Evolutionary conservation across 2,329 filamentous ascomycete species (phyloP), one percentile per base, ranked within the genome.

Genomic region (Alternaria incomplexa): DNA sequence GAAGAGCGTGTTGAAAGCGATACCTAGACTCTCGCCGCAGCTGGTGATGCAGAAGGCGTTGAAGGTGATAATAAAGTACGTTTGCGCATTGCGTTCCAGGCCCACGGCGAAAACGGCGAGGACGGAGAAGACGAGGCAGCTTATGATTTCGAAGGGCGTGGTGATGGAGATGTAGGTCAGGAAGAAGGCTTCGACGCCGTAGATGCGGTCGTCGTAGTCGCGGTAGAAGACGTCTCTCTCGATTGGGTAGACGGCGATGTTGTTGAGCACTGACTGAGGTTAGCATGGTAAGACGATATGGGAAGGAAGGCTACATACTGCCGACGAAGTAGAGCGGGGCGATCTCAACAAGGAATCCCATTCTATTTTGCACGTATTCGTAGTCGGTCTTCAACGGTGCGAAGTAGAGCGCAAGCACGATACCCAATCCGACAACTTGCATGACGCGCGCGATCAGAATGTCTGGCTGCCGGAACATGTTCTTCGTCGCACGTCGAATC

Each of bases 1-100:
- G 75, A 93, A 91, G 9, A 93, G 80, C 0, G 91, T 93, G 80
- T 93, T 93, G 83, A 93, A 93, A 81, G 93, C 88, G 73, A 94
- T 93, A 1, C 91, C 91, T 1, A 93, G 73, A 56, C 88, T 91
- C 81, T 93, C 91, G 25, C 91, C 91, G 71, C 90, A 93, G 57
- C 84, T 90, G 15, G 92, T 89, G 58, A 93, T 87, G 67, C 88
- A 90, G 73, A 93, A 93, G 66, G 88, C 89, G 68, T 90, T 88
- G 78, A 90, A 92, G 3, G 87, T 84, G 55, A 86, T 83, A 45
- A 91, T 85, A 69, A 93, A 91, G 77, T 90, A 91, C 76, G 92
- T 87, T 63, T 85, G 81, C 0, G 81, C 84, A 0, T 88, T 90
- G 30, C 87, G 85, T 6, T 89, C 85, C 11, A 93, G 82, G 0